A percentile compares a stretch with the other conserved stretches of the same genome.
Conservation (phyloP, 148 eudicot genomes). For the Suaeda aralocaspica region DNA sequence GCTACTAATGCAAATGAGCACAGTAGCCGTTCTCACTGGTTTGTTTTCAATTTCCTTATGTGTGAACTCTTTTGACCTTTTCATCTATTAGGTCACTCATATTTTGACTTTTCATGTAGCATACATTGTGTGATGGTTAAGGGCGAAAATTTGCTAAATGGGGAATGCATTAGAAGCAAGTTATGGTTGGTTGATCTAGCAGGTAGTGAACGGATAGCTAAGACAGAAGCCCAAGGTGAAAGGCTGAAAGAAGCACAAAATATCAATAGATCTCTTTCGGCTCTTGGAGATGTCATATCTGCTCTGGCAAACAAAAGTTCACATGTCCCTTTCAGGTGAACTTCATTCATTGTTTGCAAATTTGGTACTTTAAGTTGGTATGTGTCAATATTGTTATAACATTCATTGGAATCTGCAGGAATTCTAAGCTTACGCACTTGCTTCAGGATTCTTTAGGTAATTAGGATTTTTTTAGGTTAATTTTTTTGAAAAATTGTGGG, state of each 20-base stretch:
- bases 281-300: constrained; percentile 93
- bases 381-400: constrained; percentile 8
- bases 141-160: constrained; percentile 74
- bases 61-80: neutral
- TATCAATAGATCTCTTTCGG: constrained; percentile 89
- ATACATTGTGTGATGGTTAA: constrained; percentile 94
- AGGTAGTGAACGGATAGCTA: constrained; percentile 89
- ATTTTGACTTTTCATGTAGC: constrained; percentile 40
- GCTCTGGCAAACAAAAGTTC: constrained; percentile 81
- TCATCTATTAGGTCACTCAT: neutral
- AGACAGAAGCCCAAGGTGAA: constrained; percentile 92
- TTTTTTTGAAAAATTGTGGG: neutral
- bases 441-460: constrained; percentile 98
- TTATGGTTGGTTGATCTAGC: constrained; percentile 91
- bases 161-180: constrained; percentile 90
- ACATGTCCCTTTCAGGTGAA: constrained; percentile 79
- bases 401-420: constrained; percentile 39
- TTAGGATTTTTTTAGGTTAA: constrained; percentile 7
- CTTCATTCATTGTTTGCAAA: neutral
- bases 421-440: constrained; percentile 95
- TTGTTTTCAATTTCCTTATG: constrained; percentile 14
- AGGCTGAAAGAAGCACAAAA: constrained; percentile 84
- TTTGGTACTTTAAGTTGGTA: neutral
- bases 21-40: constrained; percentile 99
- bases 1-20: constrained; percentile 90